phyloP scores from a whole-genome alignment of 371 early-diverging fungal species.

The Mucor sp. region DNA sequence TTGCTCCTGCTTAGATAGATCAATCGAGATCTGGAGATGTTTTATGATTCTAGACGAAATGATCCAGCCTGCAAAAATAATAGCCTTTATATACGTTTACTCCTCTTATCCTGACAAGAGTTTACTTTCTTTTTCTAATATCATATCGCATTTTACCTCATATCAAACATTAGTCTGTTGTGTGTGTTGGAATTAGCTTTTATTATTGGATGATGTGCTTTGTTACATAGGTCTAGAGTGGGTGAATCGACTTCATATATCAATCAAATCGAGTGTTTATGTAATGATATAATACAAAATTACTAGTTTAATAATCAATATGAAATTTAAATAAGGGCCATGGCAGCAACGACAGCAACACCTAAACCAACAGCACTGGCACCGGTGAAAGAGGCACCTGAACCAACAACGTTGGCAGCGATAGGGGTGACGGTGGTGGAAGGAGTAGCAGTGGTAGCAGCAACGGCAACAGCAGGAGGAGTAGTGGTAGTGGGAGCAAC shows the following conservation, averaged over 20 bases:
- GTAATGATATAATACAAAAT: not conserved
- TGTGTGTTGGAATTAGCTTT: not conserved
- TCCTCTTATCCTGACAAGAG: not conserved
- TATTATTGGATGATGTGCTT: not conserved
- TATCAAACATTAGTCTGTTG: not conserved
- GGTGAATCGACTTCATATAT: not conserved
- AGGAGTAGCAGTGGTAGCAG: not conserved
- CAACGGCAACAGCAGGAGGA: not conserved
- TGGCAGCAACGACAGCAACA: slow-evolving; percentile 14
- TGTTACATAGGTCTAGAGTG: not conserved
- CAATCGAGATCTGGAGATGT: not conserved
- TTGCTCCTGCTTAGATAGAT: slow-evolving; percentile 10
- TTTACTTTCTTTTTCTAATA: not conserved
- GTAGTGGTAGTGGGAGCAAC: not conserved
- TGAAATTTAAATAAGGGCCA: slow-evolving; percentile 18
- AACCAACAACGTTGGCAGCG: slow-evolving; percentile 10
- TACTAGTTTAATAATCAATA: not conserved
- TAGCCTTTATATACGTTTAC: not conserved
- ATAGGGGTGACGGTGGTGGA: not conserved
- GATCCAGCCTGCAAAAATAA: not conserved
- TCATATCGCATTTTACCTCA: not conserved
- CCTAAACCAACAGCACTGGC: slow-evolving; percentile 12
- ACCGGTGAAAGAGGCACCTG: slow-evolving; percentile 15
- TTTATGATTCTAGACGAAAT: not conserved
- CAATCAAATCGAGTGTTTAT: not conserved